Evolutionary conservation across 768 basidiomycete species (phyloP), one percentile per base, ranked within the genome.

Genomic region (Boletus edulis): DNA sequence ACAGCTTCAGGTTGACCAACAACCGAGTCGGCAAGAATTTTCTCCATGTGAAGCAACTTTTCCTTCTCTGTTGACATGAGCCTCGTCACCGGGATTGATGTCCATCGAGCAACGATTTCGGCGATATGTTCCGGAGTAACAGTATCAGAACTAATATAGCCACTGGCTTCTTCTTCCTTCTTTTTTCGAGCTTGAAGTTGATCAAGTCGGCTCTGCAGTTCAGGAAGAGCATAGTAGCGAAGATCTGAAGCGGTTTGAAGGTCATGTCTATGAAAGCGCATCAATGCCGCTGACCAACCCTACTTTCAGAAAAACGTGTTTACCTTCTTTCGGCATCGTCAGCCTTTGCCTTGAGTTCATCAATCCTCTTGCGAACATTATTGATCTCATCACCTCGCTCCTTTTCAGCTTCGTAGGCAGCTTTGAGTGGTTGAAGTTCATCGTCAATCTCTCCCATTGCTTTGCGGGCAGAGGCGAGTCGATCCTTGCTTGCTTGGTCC

Each of bases 41-140:
- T 89, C 73, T 98, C 96, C 87, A 98, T 85, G 64, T 78, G 76
- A 39, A 94, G 72, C 27, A 94, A 74, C 72, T 96, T 95, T 68
- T 98, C 93, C 71, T 86, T 87, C 75, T 98, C 91, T 2, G 89
- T 84, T n/a, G 89, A 87, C 76, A 93, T 81, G 38, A 97, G 76
- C 20, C 88, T 80, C 29, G 89, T 89, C 13, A 96, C 89, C 3
- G 96, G 96, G 52, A 98, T 91, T 41, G 85, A 86, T 4, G 94
- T 96, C 94, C 94, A 98, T 53, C 89, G 81, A 18, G 84, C 89
- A 24, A 98, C 93, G 58, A 98, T 94, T 68, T 95, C 91, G 17
- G 94, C 92, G 56, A 99, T 98, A 57, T 91, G 85, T 57, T 95
- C 93, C 17, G 92, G 79, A 5, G 88, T 89, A 45, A 97, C 94